Conservation (phyloP, 2,329 filamentous ascomycete genomes). For the Pseudonectria buxi region DNA sequence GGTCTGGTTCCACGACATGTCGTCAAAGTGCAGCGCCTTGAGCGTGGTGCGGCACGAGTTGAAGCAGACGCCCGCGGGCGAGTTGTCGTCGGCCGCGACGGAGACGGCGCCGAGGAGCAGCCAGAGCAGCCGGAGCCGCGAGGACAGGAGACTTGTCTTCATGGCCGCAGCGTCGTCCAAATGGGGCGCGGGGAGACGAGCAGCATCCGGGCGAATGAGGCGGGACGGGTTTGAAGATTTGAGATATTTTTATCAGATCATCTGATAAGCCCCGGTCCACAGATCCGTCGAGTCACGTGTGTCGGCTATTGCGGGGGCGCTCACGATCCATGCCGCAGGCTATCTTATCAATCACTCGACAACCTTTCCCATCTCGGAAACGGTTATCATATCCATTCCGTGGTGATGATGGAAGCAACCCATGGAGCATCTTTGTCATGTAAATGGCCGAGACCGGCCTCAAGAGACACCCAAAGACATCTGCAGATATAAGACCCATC, state of each 20-base stretch:
- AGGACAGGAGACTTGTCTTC: slow-evolving; percentile 5
- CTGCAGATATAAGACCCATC: too few relatives aligned
- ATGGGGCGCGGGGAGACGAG: not conserved
- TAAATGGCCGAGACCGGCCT: too few relatives aligned
- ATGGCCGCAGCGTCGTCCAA: slow-evolving; percentile 8
- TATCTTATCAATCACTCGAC: too few relatives aligned
- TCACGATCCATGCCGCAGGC: not conserved
- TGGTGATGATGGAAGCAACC: too few relatives aligned
- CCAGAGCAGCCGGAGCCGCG: slow-evolving; percentile 1
- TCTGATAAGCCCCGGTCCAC: slow-evolving; percentile 16
- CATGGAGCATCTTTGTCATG: too few relatives aligned
- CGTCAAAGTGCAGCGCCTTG: slow-evolving; percentile 24
- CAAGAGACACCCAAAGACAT: too few relatives aligned
- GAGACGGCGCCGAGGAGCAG: slow-evolving; percentile 1
- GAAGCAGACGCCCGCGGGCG: slow-evolving; percentile 23
- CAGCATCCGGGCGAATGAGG: not conserved
- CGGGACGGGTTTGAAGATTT: not conserved
- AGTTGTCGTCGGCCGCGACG: slow-evolving; percentile 1
- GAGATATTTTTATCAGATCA: slow-evolving; percentile 24
- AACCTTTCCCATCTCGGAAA: too few relatives aligned
- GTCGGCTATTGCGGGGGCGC: too few relatives aligned
- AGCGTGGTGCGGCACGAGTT: slow-evolving; percentile 27
- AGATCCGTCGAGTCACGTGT: too few relatives aligned
- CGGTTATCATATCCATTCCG: too few relatives aligned
- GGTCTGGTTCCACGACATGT: slow-evolving; percentile 16